A percentile compares a stretch with the other conserved stretches of the same genome.
Evolutionary conservation across 129 eudicot species (phyloP).

Genomic region (Centaurea solstitialis): DNA sequence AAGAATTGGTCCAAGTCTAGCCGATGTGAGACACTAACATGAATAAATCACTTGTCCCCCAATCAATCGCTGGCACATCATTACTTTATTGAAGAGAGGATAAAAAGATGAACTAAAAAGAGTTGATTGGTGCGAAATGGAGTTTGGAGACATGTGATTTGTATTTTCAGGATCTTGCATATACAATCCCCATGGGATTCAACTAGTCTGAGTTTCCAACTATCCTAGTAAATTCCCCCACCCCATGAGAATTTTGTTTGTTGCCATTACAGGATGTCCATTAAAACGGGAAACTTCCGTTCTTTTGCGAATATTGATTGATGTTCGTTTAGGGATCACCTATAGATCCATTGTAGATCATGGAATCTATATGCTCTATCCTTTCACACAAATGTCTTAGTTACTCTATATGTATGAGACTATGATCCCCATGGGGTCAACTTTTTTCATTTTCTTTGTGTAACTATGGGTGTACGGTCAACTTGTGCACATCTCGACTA

Average conservation of each 20-base stretch:
- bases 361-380: slow-evolving; percentile 2
- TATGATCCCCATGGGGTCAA: neutral
- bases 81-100: neutral
- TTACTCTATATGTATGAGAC: neutral
- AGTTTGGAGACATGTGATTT: neutral
- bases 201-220: neutral
- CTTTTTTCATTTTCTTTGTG: neutral
- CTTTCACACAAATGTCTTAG: neutral
- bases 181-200: neutral
- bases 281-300: neutral
- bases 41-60: too few species aligned
- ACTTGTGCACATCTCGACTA: neutral
- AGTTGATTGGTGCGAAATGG: neutral
- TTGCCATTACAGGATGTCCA: neutral
- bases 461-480: neutral
- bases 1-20: too few species aligned
- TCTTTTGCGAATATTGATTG: neutral
- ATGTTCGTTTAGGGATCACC: neutral
- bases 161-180: neutral
- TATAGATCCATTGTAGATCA: neutral
- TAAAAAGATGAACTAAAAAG: neutral
- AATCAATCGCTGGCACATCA: neutral
- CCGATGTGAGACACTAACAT: too few species aligned
- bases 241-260: neutral
- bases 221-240: neutral